A percentile compares a stretch with the other conserved stretches of the same genome.
Evolutionary conservation across 345 rosid genomes (phyloP).

Genomic region (Syzygium aromaticum): DNA sequence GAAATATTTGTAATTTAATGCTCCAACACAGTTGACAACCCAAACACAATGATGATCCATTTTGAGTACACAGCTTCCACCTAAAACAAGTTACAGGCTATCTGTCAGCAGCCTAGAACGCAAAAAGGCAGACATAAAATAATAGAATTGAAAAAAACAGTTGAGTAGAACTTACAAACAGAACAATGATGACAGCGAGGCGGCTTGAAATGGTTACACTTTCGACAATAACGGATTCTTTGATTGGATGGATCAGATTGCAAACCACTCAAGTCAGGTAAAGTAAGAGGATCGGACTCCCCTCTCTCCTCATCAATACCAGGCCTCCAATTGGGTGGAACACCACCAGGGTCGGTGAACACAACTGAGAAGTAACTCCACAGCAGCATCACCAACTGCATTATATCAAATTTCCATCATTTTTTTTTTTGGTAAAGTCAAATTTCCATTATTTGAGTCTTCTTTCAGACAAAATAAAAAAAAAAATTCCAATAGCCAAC

Average conservation of each 20-base stretch:
- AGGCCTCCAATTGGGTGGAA: conserved; percentile 89
- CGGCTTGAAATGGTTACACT: conserved; percentile 86
- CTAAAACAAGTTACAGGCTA: conserved; percentile 26
- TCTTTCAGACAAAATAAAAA: background rate
- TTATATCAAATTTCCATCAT: conserved; percentile 3
- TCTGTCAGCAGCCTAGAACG: background rate
- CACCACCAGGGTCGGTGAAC: conserved; percentile 85
- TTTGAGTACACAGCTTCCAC: conserved; percentile 86
- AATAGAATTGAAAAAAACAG: background rate
- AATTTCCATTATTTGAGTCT: conserved; percentile 6
- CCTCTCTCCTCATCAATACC: conserved; percentile 71
- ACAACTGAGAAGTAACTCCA: conserved; percentile 99
- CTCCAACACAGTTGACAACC: conserved; percentile 99
- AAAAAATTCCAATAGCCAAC: background rate
- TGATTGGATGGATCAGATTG: conserved; percentile 51
- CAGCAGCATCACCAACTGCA: conserved; percentile 84
- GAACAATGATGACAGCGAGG: conserved; percentile 98
- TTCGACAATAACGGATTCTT: conserved; percentile 71
- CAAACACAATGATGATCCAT: conserved; percentile 99
- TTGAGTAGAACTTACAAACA: conserved; percentile 51
- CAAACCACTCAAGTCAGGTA: conserved; percentile 42
- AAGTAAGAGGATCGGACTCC: conserved; percentile 68
- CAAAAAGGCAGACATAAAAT: background rate
- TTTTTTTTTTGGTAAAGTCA: no score
- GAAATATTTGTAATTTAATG: conserved; percentile 84